Conservation (phyloP, 495 filamentous ascomycete genomes). For the Hypomontagnella monticulosa region DNA sequence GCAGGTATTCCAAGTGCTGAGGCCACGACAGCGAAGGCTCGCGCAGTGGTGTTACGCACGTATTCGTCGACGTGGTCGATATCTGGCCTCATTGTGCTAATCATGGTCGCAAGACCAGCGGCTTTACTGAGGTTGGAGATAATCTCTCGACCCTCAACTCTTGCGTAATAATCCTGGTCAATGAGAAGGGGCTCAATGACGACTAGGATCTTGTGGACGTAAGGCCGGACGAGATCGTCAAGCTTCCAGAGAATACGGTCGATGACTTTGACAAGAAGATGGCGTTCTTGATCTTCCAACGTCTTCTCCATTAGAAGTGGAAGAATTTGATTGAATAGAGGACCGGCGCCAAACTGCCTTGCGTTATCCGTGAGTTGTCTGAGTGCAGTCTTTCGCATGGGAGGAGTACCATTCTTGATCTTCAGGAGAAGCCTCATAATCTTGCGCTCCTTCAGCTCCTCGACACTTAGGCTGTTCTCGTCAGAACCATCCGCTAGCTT, state of each 20-base stretch:
- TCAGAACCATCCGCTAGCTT: slow-evolving; percentile 96
- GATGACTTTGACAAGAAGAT: slow-evolving; percentile 98
- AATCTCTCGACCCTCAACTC: slow-evolving; percentile 97
- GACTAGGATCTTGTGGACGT: slow-evolving; percentile 97
- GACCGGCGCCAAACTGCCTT: slow-evolving; percentile 92
- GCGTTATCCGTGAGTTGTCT: slow-evolving; percentile 98
- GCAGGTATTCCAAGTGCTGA: slow-evolving; percentile 96
- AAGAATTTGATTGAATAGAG: slow-evolving; percentile 97
- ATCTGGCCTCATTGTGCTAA: slow-evolving; percentile 98
- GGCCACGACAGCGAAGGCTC: slow-evolving; percentile 97
- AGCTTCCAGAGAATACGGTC: slow-evolving; percentile 98
- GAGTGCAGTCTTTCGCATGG: slow-evolving; percentile 99
- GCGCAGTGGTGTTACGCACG: slow-evolving; percentile 97
- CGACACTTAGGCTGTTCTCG: slow-evolving; percentile 89
- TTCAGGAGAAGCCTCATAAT: slow-evolving; percentile 97
- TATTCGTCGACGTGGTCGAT: slow-evolving; percentile 99
- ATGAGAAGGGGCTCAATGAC: slow-evolving; percentile 99
- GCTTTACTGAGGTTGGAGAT: slow-evolving; percentile 98
- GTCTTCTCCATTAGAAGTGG: slow-evolving; percentile 99
- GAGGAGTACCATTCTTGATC: slow-evolving; percentile 99
- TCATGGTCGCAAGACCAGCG: slow-evolving; percentile 98
- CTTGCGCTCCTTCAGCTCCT: slow-evolving; percentile 97
- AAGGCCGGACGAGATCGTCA: slow-evolving; percentile 95
- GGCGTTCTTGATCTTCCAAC: slow-evolving; percentile 97
- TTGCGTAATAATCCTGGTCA: slow-evolving; percentile 99